These are phyloP conservation scores for Lactarius evosmus DNA, from an alignment of 768 basidiomycete species.

Conservation along the genomic window DNA sequence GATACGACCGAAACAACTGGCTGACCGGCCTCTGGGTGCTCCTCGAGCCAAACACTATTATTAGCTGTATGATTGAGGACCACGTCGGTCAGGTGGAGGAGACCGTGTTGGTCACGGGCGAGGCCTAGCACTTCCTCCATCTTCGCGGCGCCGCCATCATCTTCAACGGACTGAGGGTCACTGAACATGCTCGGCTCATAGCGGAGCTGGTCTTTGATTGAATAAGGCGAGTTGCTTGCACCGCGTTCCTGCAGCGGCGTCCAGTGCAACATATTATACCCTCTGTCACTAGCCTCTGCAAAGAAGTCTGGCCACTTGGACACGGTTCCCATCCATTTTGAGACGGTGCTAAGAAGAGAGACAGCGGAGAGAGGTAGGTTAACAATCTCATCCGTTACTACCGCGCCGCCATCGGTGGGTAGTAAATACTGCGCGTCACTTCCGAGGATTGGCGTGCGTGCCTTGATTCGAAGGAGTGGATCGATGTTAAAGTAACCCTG, in stretches of 20 bases:
- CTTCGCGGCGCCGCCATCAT: constrained; percentile 51
- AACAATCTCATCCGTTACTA: constrained; percentile 49
- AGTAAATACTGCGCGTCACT: constrained; percentile 49
- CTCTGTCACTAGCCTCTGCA: constrained; percentile 77
- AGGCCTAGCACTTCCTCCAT: constrained; percentile 63
- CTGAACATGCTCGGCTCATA: constrained; percentile 79
- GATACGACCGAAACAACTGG: constrained; percentile 13
- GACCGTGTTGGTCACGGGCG: constrained; percentile 81
- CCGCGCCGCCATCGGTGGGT: constrained; percentile 50
- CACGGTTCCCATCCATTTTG: constrained; percentile 96
- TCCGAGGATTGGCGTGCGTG: constrained; percentile 71
- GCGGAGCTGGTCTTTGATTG: constrained; percentile 79
- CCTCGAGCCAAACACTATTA: constrained; percentile 84
- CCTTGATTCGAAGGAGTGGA: constrained; percentile 74
- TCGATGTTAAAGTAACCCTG: constrained; percentile 97
- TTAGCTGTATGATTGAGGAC: constrained; percentile 98
- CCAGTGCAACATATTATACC: constrained; percentile 98
- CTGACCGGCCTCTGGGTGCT: constrained; percentile 94
- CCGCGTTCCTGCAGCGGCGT: constrained; percentile 93
- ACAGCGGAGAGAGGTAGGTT: constrained; percentile 85
- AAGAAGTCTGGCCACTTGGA: constrained; percentile 76
- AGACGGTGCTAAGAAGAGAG: constrained; percentile 84
- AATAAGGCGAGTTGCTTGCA: constrained; percentile 87
- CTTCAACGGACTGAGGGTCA: constrained; percentile 34
- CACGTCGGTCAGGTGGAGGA: constrained; percentile 89